Base-by-base conservation (phyloP, 2,329 filamentous ascomycete genomes). In the Aaosphaeria arxii region DNA sequence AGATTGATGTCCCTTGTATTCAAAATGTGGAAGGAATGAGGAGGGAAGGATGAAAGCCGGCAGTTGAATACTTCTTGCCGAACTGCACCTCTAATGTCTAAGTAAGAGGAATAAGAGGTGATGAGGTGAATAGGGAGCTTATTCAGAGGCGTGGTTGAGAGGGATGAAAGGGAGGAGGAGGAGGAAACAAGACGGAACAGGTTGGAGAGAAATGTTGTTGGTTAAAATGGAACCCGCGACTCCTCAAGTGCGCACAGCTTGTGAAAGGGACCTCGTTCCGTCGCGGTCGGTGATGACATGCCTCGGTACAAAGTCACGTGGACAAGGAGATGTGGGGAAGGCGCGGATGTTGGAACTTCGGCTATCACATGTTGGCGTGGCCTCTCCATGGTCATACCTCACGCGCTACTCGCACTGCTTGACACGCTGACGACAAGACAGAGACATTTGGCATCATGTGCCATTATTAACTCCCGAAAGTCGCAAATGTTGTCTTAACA, bases 251-350 rank as follows among this genome's bases (percentile, higher is more conserved):
- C 11, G 35, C 7, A 28, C 36, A 28, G 38, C 42, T 40, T 31
- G 46, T 51, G 45, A 51, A 51, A 40, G 28, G 35, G 43, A 43
- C 49, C 47, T 46, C 40, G 47, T 43, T 52, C 41, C 40, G 43
- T 43, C 45, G 45, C 45, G 44, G 48, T 47, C 44, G 17, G 11
- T 17, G 11, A 41, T 41, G 39, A 41, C 39, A 24, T 24, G 17
- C 17, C 17, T 24, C 17, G 17, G 17, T 24, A 24, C 17, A 24
- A 24, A 24, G 17, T 24, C 17, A 24, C 17, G 17, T 24, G 17
- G 17, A 24, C 17, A 24, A 3, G 17, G 17, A 24, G 17, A 24
- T 24, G 17, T 24, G 17, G 17, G 17, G 17, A 24, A 24, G 17
- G 17, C 17, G 17, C 17, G 17, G 17, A 24, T 24, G 17, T 24